These are phyloP conservation scores for Ceratobasidium sp. DNA, from an alignment of 1,284 basidiomycete genomes.

Conservation along the genomic window DNA sequence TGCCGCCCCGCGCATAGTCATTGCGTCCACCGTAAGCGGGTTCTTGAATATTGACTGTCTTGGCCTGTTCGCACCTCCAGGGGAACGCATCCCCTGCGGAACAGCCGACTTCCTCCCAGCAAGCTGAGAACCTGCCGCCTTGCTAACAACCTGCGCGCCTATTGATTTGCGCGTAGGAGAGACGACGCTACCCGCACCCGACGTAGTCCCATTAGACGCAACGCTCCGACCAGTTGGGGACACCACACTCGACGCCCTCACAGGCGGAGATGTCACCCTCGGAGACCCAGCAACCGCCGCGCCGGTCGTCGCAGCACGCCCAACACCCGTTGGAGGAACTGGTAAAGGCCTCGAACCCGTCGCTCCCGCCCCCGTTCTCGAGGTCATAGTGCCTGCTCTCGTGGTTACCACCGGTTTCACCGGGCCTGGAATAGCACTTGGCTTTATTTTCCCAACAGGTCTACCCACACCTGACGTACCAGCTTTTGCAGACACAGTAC, in stretches of 20 bases:
- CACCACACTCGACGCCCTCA: slow-evolving; percentile 22
- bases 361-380: background rate
- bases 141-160: background rate
- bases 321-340: slow-evolving; percentile 24
- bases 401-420: background rate
- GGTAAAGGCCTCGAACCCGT: slow-evolving; percentile 1
- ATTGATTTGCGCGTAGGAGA: slow-evolving; percentile 12
- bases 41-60: slow-evolving; percentile 23
- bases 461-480: background rate
- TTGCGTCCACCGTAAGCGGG: slow-evolving; percentile 26
- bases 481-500: slow-evolving; percentile 22
- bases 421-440: background rate
- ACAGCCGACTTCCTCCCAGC: slow-evolving; percentile 12
- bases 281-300: slow-evolving; percentile 1
- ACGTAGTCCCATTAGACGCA: background rate
- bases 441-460: background rate
- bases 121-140: background rate
- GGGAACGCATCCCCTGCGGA: slow-evolving; percentile 2
- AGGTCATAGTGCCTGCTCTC: background rate
- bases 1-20: slow-evolving; percentile 39
- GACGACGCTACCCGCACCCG: background rate
- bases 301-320: slow-evolving; percentile 28
- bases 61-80: background rate
- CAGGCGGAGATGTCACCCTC: slow-evolving; percentile 25
- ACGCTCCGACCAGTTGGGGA: background rate